Evolutionary conservation across 371 early-diverging fungal genomes (phyloP).

Genomic region (Quaeritorhiza haematococci): DNA sequence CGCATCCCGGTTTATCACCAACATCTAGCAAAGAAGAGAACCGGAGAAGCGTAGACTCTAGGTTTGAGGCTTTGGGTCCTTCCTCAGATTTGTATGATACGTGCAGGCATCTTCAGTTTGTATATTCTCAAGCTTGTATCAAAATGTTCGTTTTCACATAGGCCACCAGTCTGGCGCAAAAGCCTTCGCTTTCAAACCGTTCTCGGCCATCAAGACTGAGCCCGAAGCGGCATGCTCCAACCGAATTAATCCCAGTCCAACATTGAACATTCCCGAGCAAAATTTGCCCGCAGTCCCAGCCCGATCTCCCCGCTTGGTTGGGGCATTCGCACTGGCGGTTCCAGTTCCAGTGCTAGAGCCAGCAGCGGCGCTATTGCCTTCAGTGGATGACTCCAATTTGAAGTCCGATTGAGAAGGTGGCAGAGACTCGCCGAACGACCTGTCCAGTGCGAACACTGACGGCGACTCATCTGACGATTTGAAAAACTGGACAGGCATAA

Average conservation of each 20-base stretch:
- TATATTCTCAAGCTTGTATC: no score
- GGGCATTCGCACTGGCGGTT: neutral
- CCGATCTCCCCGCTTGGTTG: conserved; percentile 35
- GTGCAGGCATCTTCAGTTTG: no score
- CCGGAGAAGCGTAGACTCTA: no score
- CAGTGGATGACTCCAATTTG: neutral
- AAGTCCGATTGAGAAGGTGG: conserved; percentile 22
- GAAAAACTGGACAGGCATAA: conserved; percentile 70
- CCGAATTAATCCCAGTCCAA: conserved; percentile 82
- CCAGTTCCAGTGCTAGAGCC: neutral
- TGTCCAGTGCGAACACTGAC: conserved; percentile 6
- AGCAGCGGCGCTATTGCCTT: neutral
- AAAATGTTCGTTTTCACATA: neutral
- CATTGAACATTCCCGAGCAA: conserved; percentile 63
- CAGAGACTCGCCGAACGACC: neutral
- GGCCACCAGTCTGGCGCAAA: conserved; percentile 35
- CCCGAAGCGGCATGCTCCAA: conserved; percentile 57
- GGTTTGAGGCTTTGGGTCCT: no score
- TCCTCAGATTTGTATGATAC: no score
- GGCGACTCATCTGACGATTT: neutral
- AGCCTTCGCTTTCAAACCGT: conserved; percentile 16
- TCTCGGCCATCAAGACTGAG: neutral
- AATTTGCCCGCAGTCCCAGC: conserved; percentile 53
- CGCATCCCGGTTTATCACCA: no score
- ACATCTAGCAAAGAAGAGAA: no score